These are phyloP conservation scores for Pseudogymnoascus verrucosus DNA, from an alignment of 2,329 filamentous ascomycete species.

Conservation along the genomic window DNA sequence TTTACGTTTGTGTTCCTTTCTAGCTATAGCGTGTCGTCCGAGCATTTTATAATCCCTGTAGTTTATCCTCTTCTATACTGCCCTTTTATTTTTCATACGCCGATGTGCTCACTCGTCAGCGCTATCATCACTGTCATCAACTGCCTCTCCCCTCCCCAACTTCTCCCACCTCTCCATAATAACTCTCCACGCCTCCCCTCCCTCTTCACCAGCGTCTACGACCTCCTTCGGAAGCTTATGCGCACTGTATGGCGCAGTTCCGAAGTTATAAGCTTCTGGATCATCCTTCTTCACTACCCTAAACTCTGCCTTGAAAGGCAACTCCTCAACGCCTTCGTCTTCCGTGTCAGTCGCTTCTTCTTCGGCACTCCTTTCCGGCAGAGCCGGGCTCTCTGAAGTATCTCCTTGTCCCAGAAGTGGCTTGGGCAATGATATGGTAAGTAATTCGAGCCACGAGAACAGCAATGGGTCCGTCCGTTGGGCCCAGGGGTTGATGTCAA, in stretches of 20 bases:
- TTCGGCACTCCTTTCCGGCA: slow-evolving; percentile 30
- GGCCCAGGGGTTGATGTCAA: slow-evolving; percentile 96
- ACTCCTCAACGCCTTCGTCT: slow-evolving; percentile 44
- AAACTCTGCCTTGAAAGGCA: slow-evolving; percentile 63
- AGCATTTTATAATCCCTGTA: background rate
- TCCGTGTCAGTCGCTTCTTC: slow-evolving; percentile 31
- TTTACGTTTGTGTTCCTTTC: background rate
- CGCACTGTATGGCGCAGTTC: slow-evolving; percentile 80
- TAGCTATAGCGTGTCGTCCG: background rate
- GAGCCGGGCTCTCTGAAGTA: slow-evolving; percentile 23
- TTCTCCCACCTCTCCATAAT: slow-evolving; percentile 71
- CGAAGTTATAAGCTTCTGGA: slow-evolving; percentile 80
- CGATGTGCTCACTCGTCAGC: background rate
- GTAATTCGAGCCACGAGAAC: slow-evolving; percentile 82
- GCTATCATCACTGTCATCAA: slow-evolving; percentile 28
- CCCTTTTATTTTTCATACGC: background rate
- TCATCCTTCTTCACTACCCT: slow-evolving; percentile 77
- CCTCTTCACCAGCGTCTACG: slow-evolving; percentile 60
- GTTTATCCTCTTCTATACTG: background rate
- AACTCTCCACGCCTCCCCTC: slow-evolving; percentile 71
- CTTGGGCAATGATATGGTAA: slow-evolving; percentile 58
- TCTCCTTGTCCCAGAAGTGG: slow-evolving; percentile 45
- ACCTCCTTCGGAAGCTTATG: slow-evolving; percentile 94
- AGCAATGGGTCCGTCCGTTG: slow-evolving; percentile 78
- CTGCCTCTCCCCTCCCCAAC: slow-evolving; percentile 35